Evolutionary conservation across 179 eudicot genomes (phyloP), one percentile per base, ranked within the genome.

Genomic region (Silene coronaria): DNA sequence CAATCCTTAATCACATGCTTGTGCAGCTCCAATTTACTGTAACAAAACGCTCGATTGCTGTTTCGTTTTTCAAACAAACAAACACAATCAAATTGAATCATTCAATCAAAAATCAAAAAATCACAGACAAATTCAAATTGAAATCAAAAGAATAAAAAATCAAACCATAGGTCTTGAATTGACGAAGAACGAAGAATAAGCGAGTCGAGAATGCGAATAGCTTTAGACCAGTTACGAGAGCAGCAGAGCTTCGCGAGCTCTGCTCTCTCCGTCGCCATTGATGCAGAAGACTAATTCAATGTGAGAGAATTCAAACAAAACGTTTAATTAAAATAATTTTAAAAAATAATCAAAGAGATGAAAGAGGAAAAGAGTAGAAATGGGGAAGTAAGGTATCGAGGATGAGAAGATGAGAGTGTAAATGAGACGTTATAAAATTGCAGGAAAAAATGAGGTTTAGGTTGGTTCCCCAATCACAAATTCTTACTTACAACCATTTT

Each of bases 41-140:
- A 95, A 80, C 99, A 95, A 67, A 86, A 95, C 24, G 99, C 99
- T 84, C 99, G 88, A 87, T 95, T 95, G 84, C 99, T 95, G 87
- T 71, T 62, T 19, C 4, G 48, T 6, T 6, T 64, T 68, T 24
- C 36, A 5, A 22, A 65, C 16, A 66, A 32, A 14, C 9, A 66
- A 32, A 19, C 12, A 34, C 26, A 38, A 71, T 22, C 9, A 7
- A 65, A n/a, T 27, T 27, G 34, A 32, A 64, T 27, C 68, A 64
- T 64, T 16, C 67, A 63, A 24, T 62, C 67, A 26, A 62, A 62
- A 27, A 63, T 27, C 17, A 2, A 19, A 73, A 63, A 63, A 13
- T 3, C 30, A 17, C 5, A n/a, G 73, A 3, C 1, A 26, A 38
- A 57, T 8, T 13, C 16, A 55, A 70, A 70, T 21, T 24, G 17